phyloP scores from a whole-genome alignment of 345 rosid genomes.

The Eucalyptus coolabah region DNA sequence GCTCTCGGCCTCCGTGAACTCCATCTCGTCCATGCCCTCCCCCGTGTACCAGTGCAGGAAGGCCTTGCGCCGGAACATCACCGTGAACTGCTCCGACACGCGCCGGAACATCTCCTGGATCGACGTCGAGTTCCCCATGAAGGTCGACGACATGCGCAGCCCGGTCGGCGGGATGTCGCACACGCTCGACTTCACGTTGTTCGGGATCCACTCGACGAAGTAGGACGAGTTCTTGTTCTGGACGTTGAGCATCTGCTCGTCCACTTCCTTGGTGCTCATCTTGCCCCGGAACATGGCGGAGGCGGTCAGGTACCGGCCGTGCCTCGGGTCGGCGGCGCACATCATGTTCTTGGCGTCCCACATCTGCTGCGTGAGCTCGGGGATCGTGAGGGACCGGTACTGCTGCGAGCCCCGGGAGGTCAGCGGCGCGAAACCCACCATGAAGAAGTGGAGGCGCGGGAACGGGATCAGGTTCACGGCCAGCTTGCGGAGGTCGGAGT shows the following conservation, averaged over 20 bases:
- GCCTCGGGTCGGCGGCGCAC: constrained; percentile 90
- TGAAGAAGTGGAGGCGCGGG: constrained; percentile 79
- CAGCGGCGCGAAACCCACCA: constrained; percentile 77
- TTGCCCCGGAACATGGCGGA: constrained; percentile 87
- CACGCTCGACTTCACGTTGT: constrained; percentile 71
- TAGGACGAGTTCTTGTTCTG: constrained; percentile 90
- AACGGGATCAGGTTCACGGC: constrained; percentile 77
- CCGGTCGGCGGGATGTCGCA: constrained; percentile 76
- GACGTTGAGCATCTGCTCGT: constrained; percentile 89
- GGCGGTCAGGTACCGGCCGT: constrained; percentile 78
- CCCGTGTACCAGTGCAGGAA: constrained; percentile 87
- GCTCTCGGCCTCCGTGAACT: constrained; percentile 87
- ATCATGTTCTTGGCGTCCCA: constrained; percentile 82
- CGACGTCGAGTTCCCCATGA: constrained; percentile 66
- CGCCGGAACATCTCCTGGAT: constrained; percentile 59
- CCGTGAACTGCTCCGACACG: constrained; percentile 48
- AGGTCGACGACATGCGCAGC: constrained; percentile 66
- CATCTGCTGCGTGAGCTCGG: constrained; percentile 81
- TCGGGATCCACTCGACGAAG: constrained; percentile 64
- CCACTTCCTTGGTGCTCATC: constrained; percentile 91
- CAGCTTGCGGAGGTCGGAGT: constrained; percentile 76
- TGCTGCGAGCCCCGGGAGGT: constrained; percentile 76
- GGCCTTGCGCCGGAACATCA: constrained; percentile 51
- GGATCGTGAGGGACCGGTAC: constrained; percentile 73
- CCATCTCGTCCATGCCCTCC: constrained; percentile 97